Conservation (phyloP, 1,284 basidiomycete genomes). For the Pholiota adiposa region DNA sequence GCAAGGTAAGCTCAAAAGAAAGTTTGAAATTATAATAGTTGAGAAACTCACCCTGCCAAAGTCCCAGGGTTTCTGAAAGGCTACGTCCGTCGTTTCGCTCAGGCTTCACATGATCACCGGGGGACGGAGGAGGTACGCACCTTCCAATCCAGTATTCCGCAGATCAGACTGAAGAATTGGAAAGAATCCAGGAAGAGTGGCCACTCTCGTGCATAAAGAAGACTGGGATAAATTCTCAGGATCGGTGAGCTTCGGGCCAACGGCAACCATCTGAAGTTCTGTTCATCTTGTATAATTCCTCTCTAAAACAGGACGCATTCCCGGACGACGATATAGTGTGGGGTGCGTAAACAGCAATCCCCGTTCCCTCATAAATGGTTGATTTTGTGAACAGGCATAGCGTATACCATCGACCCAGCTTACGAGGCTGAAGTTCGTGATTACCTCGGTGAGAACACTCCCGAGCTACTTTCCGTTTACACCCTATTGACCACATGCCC, state of each 20-base stretch:
- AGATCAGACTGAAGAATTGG: not conserved
- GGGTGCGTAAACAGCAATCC: slow-evolving; percentile 70
- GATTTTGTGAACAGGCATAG: slow-evolving; percentile 72
- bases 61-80: slow-evolving; percentile 85
- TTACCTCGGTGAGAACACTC: slow-evolving; percentile 67
- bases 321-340: slow-evolving; percentile 83
- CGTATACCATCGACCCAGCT: slow-evolving; percentile 82
- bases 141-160: not conserved
- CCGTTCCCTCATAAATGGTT: no score
- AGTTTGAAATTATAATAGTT: not conserved
- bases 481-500: not conserved
- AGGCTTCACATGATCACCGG: slow-evolving; percentile 86
- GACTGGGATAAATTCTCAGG: slow-evolving; percentile 80
- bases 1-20: slow-evolving; percentile 46
- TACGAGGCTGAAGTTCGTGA: slow-evolving; percentile 77
- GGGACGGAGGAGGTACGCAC: slow-evolving; percentile 73
- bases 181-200: slow-evolving; percentile 82
- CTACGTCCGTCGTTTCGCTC: slow-evolving; percentile 85
- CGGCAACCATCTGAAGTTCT: not conserved
- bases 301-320: slow-evolving; percentile 82
- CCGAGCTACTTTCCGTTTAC: not conserved
- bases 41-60: slow-evolving; percentile 27
- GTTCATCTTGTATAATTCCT: not conserved
- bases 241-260: slow-evolving; percentile 45
- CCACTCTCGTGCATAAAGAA: slow-evolving; percentile 83